A percentile compares a stretch with the other conserved stretches of the same genome.
Conservation (phyloP, 352 stramenopile genomes). For the Phytophthora sojae region DNA sequence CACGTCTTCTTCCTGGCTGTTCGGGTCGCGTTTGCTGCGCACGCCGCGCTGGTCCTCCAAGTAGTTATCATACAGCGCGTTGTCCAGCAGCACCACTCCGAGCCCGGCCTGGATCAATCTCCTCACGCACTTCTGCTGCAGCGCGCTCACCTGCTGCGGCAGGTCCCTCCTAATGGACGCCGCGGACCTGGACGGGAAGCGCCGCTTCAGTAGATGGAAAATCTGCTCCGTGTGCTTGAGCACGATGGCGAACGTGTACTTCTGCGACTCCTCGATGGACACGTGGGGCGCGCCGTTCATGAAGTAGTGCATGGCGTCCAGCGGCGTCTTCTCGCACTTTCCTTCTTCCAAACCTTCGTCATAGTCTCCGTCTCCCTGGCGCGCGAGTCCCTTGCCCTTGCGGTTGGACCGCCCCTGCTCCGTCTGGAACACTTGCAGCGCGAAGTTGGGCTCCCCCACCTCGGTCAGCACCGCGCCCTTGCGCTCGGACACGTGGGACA, state of each 20-base stretch:
- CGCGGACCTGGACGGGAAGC: slow-evolving; percentile 77
- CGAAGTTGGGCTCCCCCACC: slow-evolving; percentile 54
- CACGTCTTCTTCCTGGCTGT: slow-evolving; percentile 61
- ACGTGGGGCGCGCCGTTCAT: slow-evolving; percentile 62
- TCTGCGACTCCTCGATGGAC: slow-evolving; percentile 87
- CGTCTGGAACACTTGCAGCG: slow-evolving; percentile 47
- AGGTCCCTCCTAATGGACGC: slow-evolving; percentile 76
- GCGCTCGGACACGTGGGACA: slow-evolving; percentile 38
- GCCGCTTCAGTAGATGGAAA: slow-evolving; percentile 62
- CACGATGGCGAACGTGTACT: slow-evolving; percentile 91
- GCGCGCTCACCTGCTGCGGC: slow-evolving; percentile 65
- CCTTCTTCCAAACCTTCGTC: slow-evolving; percentile 28
- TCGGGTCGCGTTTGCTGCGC: slow-evolving; percentile 19
- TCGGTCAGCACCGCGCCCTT: slow-evolving; percentile 71
- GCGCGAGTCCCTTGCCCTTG: neutral
- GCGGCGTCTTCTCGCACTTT: slow-evolving; percentile 14
- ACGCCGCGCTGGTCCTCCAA: slow-evolving; percentile 37
- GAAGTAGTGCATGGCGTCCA: slow-evolving; percentile 41
- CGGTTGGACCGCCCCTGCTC: slow-evolving; percentile 11
- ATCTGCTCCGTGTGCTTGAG: slow-evolving; percentile 86
- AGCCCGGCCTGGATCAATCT: slow-evolving; percentile 83
- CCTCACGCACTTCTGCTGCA: slow-evolving; percentile 87
- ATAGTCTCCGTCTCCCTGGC: slow-evolving; percentile 10
- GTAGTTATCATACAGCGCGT: slow-evolving; percentile 63
- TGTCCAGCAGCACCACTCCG: slow-evolving; percentile 78